Conservation (phyloP, 352 stramenopile species). For the Aphanomyces euteiches region DNA sequence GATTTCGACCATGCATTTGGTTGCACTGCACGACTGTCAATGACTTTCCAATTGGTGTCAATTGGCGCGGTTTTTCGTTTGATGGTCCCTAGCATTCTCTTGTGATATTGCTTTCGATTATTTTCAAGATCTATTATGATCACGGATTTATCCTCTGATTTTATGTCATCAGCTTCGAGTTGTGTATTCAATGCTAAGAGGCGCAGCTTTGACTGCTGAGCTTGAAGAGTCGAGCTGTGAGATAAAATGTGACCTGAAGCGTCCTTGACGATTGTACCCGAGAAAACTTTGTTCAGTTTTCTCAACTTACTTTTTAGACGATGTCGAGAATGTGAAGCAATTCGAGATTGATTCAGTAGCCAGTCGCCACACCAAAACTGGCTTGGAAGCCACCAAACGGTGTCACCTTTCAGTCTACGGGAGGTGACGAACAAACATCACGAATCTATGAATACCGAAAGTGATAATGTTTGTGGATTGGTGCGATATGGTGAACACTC, state of each 20-base stretch:
- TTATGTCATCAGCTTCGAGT: background rate
- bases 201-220: slow-evolving; percentile 22
- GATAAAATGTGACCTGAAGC: slow-evolving; percentile 9
- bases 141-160: background rate
- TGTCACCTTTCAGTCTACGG: background rate
- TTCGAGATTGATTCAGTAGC: slow-evolving; percentile 3
- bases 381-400: background rate
- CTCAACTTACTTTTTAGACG: background rate
- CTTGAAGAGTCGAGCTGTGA: slow-evolving; percentile 4
- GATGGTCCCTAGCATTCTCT: background rate
- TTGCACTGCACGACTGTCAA: background rate
- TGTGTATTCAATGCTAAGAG: slow-evolving; percentile 21
- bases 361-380: slow-evolving; percentile 25
- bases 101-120: background rate
- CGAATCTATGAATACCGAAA: background rate
- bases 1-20: background rate
- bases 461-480: slow-evolving; percentile 9
- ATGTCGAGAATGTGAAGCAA: background rate
- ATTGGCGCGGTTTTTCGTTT: background rate
- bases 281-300: background rate
- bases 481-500: background rate
- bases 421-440: background rate
- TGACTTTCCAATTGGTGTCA: background rate
- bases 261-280: slow-evolving; percentile 21
- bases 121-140: background rate